Conservation (phyloP, 2,329 filamentous ascomycete genomes). For the Botrytis porri region DNA sequence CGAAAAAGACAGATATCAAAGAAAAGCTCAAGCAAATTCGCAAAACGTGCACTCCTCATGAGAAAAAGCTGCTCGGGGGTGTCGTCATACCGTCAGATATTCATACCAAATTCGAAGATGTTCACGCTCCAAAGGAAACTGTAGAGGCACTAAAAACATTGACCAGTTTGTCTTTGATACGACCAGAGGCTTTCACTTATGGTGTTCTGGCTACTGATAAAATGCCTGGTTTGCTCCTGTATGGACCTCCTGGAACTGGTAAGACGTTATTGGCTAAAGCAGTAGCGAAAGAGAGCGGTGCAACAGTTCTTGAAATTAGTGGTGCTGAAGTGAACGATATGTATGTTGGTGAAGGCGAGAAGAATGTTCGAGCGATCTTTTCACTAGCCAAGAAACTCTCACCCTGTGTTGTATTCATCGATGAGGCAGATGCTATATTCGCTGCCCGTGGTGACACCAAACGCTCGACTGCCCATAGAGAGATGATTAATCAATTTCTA, state of each 20-base stretch:
- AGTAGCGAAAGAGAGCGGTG: constrained; percentile 65
- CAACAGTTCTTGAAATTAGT: constrained; percentile 79
- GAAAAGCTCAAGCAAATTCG: constrained; percentile 48
- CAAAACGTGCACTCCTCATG: constrained; percentile 67
- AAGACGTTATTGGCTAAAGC: constrained; percentile 70
- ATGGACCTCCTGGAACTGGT: constrained; percentile 80
- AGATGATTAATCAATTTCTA: constrained; percentile 94
- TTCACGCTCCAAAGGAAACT: constrained; percentile 78
- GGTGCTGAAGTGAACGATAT: constrained; percentile 93
- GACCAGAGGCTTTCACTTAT: constrained; percentile 94
- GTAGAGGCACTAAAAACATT: constrained; percentile 85
- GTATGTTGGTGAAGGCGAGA: constrained; percentile 94
- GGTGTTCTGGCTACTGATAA: constrained; percentile 88
- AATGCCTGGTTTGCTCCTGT: constrained; percentile 84
- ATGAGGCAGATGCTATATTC: constrained; percentile 92
- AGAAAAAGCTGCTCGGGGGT: constrained; percentile 77
- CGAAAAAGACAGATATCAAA: constrained; percentile 38
- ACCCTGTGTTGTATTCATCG: constrained; percentile 92
- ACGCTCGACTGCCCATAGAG: constrained; percentile 55
- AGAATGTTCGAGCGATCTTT: constrained; percentile 92
- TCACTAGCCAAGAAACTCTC: constrained; percentile 85
- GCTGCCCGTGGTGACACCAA: constrained; percentile 59
- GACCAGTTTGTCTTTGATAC: constrained; percentile 79
- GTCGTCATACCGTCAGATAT: constrained; percentile 81
- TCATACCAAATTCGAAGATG: constrained; percentile 80